Evolutionary conservation across 2,329 filamentous ascomycete genomes (phyloP).

Genomic region (Diplodia mutila): DNA sequence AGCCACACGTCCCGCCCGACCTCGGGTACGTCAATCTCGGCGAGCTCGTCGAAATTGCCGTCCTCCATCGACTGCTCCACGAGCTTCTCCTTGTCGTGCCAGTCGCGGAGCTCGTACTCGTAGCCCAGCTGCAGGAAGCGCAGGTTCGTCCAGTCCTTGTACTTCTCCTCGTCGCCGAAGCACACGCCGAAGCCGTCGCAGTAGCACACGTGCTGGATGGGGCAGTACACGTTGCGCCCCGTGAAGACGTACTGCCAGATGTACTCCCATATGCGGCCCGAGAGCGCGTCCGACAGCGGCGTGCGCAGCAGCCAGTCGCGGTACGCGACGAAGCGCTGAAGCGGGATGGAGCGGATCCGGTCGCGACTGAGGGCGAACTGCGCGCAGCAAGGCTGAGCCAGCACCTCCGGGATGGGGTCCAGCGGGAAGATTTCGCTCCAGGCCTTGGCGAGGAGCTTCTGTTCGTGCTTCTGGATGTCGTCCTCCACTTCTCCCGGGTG

Average conservation of each 20-base stretch:
- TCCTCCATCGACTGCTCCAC: constrained; percentile 43
- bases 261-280: constrained; percentile 66
- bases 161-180: constrained; percentile 57
- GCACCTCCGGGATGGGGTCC: constrained; percentile 52
- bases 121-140: constrained; percentile 47
- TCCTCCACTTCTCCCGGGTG: constrained; percentile 49
- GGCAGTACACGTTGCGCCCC: constrained; percentile 53
- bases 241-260: constrained; percentile 67
- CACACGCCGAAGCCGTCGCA: constrained; percentile 68
- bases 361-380: constrained; percentile 66
- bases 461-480: constrained; percentile 48
- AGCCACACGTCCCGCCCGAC: constrained; percentile 50
- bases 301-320: constrained; percentile 66
- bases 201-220: constrained; percentile 61
- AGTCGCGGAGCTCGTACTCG: constrained; percentile 47
- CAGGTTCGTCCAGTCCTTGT: constrained; percentile 54
- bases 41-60: constrained; percentile 40
- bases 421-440: constrained; percentile 55
- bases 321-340: constrained; percentile 59
- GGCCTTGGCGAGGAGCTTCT: constrained; percentile 48
- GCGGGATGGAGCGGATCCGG: constrained; percentile 58
- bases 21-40: constrained; percentile 43
- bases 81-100: constrained; percentile 46
- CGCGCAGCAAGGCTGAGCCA: constrained; percentile 66
- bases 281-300: constrained; percentile 58